Conservation (phyloP, 192 early-diverging fungal genomes). For the Paraglomus brasilianum region DNA sequence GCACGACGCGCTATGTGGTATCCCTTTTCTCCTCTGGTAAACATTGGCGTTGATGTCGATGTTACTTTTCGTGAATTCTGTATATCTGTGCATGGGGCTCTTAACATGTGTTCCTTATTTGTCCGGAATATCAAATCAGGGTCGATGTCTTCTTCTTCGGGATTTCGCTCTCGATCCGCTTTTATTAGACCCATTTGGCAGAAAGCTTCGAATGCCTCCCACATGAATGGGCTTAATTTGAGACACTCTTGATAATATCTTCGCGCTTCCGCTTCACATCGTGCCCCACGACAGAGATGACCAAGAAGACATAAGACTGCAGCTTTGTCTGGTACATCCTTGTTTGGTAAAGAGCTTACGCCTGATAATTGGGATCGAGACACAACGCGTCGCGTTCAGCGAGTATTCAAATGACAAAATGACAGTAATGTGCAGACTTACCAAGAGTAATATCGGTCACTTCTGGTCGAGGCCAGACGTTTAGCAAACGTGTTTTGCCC, state of each 20-base stretch:
- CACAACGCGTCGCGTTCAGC: neutral
- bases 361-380: neutral
- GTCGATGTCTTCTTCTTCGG: no score
- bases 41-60: no score
- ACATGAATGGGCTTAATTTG: conserved; percentile 46
- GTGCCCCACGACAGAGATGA: conserved; percentile 34
- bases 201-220: conserved; percentile 49
- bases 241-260: conserved; percentile 41
- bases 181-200: conserved; percentile 47
- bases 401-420: neutral
- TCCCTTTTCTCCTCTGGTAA: no score
- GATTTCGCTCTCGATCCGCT: no score
- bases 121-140: no score
- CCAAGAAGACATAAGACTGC: conserved; percentile 33
- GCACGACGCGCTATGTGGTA: no score
- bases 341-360: neutral
- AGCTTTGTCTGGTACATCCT: conserved; percentile 21
- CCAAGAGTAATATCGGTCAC: neutral
- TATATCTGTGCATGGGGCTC: no score
- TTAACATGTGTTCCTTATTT: no score
- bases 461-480: neutral
- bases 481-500: conserved; percentile 32
- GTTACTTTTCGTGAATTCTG: no score
- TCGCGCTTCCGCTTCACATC: conserved; percentile 37
- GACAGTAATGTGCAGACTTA: conserved; percentile 22